phyloP scores from a whole-genome alignment of 2,329 filamentous ascomycete genomes.

The Phyllosticta capitalensis region DNA sequence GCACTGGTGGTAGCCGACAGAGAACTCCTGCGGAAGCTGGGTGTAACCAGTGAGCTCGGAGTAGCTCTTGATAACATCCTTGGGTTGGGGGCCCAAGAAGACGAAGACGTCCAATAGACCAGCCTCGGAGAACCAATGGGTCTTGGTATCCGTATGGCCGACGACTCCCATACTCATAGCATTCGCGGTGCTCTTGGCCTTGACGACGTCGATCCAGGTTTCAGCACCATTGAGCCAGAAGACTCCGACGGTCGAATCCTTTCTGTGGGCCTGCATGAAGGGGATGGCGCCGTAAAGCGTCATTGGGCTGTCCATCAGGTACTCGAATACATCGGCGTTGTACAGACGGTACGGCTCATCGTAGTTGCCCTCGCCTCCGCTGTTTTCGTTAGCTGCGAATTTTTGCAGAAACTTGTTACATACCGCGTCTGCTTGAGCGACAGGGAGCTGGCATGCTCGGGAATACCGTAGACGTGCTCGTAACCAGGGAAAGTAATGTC shows the following conservation, averaged over 20 bases:
- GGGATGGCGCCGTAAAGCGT: slow-evolving; percentile 96
- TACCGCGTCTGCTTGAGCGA: slow-evolving; percentile 80
- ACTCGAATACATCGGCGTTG: slow-evolving; percentile 96
- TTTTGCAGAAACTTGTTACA: not conserved
- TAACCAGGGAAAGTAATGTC: slow-evolving; percentile 92
- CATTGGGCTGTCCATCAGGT: slow-evolving; percentile 95
- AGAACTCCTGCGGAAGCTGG: slow-evolving; percentile 82
- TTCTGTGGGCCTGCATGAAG: slow-evolving; percentile 94
- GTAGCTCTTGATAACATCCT: slow-evolving; percentile 73
- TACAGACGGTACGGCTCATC: slow-evolving; percentile 87
- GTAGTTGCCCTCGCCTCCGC: slow-evolving; percentile 74
- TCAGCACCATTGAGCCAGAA: slow-evolving; percentile 98
- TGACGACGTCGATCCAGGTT: slow-evolving; percentile 93
- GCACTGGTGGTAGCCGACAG: slow-evolving; percentile 92
- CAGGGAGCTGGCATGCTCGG: slow-evolving; percentile 80
- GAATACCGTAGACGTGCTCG: slow-evolving; percentile 86
- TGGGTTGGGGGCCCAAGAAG: slow-evolving; percentile 80
- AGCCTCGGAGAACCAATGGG: slow-evolving; percentile 93
- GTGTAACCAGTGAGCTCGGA: slow-evolving; percentile 86
- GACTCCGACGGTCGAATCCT: slow-evolving; percentile 85
- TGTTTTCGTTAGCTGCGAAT: slow-evolving; percentile 16
- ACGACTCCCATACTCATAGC: slow-evolving; percentile 64
- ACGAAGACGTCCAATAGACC: slow-evolving; percentile 89
- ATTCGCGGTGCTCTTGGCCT: slow-evolving; percentile 63
- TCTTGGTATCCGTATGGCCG: slow-evolving; percentile 67